phyloP scores from a whole-genome alignment of 805 yeast genomes.

The Ogataea trehalophila region DNA sequence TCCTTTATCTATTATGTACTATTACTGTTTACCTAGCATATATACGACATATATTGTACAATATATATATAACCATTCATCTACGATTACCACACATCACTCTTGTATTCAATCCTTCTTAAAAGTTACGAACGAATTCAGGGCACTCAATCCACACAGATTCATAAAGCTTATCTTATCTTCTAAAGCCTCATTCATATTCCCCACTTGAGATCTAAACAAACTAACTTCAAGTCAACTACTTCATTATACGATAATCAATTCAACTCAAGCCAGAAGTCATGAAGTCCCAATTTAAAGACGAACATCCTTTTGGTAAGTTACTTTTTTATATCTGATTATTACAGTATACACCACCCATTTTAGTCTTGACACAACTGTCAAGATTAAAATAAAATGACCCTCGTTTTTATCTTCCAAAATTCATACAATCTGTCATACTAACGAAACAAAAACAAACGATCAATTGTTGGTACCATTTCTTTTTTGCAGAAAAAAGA shows the following conservation, averaged over 20 bases:
- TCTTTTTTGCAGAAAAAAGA: conserved; percentile 60
- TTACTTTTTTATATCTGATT: conserved; percentile 13
- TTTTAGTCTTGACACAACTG: neutral
- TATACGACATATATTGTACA: too few species aligned
- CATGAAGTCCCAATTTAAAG: conserved; percentile 92
- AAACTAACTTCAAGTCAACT: neutral
- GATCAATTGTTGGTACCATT: conserved; percentile 4
- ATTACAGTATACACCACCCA: neutral
- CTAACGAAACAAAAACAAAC: neutral
- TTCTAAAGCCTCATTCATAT: too few species aligned
- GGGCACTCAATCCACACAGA: too few species aligned
- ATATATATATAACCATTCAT: too few species aligned
- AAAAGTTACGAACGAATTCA: too few species aligned
- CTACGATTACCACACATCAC: too few species aligned
- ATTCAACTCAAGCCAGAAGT: conserved; percentile 1
- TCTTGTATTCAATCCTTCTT: too few species aligned
- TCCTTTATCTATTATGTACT: too few species aligned
- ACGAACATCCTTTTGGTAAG: conserved; percentile 91
- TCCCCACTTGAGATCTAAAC: neutral
- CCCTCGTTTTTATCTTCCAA: too few species aligned
- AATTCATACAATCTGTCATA: neutral
- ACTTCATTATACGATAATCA: neutral
- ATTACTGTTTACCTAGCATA: too few species aligned
- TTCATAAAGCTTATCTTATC: too few species aligned
- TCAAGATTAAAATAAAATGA: neutral